Evolutionary conservation across 2,329 filamentous ascomycete genomes (phyloP).

Genomic region (Aureobasidium subglaciale): DNA sequence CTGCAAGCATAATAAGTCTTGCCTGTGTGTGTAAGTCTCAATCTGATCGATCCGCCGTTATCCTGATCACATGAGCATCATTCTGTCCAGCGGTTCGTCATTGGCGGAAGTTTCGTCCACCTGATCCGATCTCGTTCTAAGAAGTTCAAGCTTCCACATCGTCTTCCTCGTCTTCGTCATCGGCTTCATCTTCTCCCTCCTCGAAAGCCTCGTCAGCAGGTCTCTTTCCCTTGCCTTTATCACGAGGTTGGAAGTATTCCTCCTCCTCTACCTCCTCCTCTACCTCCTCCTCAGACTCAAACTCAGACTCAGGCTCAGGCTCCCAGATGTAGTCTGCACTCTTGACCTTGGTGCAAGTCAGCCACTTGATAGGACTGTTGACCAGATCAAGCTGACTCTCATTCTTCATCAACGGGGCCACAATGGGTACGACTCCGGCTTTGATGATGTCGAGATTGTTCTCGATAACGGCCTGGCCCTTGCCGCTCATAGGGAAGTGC

Average conservation of each 20-base stretch:
- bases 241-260: neutral
- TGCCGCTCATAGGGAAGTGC: slow-evolving; percentile 38
- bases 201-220: neutral
- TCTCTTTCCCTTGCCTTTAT: slow-evolving; percentile 7
- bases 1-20: neutral
- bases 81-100: neutral
- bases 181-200: neutral
- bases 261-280: slow-evolving; percentile 14
- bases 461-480: slow-evolving; percentile 37
- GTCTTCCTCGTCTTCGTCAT: neutral
- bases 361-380: slow-evolving; percentile 32
- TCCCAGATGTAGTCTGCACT: slow-evolving; percentile 11
- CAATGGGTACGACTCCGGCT: slow-evolving; percentile 34
- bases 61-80: neutral
- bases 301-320: neutral
- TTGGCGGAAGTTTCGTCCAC: neutral
- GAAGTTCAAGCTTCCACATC: neutral
- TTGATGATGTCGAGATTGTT: slow-evolving; percentile 37
- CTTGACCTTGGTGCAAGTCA: slow-evolving; percentile 40
- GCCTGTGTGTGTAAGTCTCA: neutral
- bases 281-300: slow-evolving; percentile 13
- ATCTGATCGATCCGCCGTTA: neutral
- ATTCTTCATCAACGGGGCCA: slow-evolving; percentile 33
- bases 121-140: neutral
- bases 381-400: slow-evolving; percentile 33